A percentile compares a stretch with the other conserved stretches of the same genome.
Conservation (phyloP, 2,329 filamentous ascomycete species). For the Fusarium torulosum region DNA sequence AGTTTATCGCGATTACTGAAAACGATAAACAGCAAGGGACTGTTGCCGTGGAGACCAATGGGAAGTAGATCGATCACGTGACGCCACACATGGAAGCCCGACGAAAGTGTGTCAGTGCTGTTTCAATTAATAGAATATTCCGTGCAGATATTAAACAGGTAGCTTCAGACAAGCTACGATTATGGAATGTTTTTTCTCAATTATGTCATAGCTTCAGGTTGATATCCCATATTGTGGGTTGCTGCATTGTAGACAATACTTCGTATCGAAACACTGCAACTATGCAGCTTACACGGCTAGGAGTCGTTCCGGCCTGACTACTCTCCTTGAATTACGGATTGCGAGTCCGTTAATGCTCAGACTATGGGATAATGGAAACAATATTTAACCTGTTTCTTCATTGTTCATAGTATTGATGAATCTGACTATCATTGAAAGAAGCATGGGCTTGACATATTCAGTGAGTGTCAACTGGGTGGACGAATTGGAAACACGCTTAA, state of each 20-base stretch:
- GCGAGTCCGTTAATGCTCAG: neutral
- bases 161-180: slow-evolving; percentile 11
- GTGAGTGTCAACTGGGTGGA: neutral
- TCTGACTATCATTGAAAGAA: neutral
- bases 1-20: slow-evolving; percentile 25
- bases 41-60: slow-evolving; percentile 48
- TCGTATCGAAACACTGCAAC: neutral
- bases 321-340: neutral
- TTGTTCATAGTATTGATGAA: neutral
- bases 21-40: slow-evolving; percentile 39
- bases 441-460: neutral
- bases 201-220: neutral
- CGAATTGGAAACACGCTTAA: neutral
- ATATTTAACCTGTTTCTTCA: neutral
- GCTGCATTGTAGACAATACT: neutral
- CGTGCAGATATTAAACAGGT: slow-evolving; percentile 24
- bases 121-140: slow-evolving; percentile 8
- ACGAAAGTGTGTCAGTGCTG: slow-evolving; percentile 8
- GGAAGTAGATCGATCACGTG: slow-evolving; percentile 37
- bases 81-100: slow-evolving; percentile 2
- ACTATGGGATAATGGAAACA: neutral
- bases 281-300: neutral
- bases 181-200: slow-evolving; percentile 3
- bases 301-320: neutral
- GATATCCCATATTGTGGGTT: neutral